Evolutionary conservation across 2,329 filamentous ascomycete species (phyloP), one percentile per base, ranked within the genome.

Genomic region (Aspergillus sp.): DNA sequence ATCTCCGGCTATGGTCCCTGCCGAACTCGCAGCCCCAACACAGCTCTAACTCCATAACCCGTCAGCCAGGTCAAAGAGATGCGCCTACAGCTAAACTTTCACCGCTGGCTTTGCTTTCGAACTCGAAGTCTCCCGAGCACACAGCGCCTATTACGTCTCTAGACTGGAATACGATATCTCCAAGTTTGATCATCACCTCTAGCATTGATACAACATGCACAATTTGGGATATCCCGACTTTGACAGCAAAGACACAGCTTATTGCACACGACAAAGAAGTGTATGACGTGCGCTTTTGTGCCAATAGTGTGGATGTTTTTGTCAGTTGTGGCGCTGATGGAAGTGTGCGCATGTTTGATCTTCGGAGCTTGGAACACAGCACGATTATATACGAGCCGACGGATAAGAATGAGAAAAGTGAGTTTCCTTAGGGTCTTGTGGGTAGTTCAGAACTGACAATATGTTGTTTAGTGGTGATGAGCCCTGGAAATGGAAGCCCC

Each of bases 211-310:
- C 95, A 1, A 99, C 95, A 5, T 99, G 95, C 77, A 99, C 95
- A 4, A 99, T 99, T 64, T 99, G 95, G 95, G 95, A 99, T 73
- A 99, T 99, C 56, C 95, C 95, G 3, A 97, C 95, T 1, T 81
- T 99, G 61, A 99, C 95, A 0, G 95, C 95, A 52, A 99, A 99
- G 78, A 99, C 95, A 2, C 95, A 99, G 74, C 81, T 99, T 46
- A 99, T 99, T 75, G 95, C 95, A 19, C 95, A 99, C 74, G 95
- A 99, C 78, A 98, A 98, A 76, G 95, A 99, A 76, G 95, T 99
- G 5, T 99, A 96, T 70, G 95, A 99, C 73, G 95, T 99, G 48
- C 88, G 95, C 19, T 99, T 99, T 77, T 99, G 95, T 77, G 95
- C 95, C 49, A 95, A 96, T 66, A 97, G 92, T 67, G 91, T 96